Evolutionary conservation across 2,329 filamentous ascomycete genomes (phyloP), one percentile per base, ranked within the genome.

Genomic region (Diaporthe aspalathi): DNA sequence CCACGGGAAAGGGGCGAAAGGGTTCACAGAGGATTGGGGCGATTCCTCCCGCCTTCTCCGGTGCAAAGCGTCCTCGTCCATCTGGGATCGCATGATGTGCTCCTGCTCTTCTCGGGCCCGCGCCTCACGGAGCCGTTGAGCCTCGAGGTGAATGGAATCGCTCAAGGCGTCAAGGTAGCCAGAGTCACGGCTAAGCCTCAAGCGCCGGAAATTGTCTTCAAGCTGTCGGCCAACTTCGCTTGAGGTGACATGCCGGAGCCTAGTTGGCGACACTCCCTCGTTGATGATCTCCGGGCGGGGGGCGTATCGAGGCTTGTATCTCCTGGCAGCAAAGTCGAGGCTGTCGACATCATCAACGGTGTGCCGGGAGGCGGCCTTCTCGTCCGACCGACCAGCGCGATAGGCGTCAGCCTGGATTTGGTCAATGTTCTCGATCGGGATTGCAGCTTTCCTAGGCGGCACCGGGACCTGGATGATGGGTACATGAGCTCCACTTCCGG

Each of bases 161-260:
- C 66, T 35, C 12, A 49, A 22, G 9, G 54, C 72, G 24, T 63
- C 50, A 17, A 56, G 32, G 14, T 65, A 52, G 6, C 22, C 14
- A 6, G 24, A 45, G 20, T 50, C 50, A 9, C n/a, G 43, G 49
- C n/a, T 43, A 24, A 67, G n/a, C n/a, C 43, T 24, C 7, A 49
- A 45, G 43, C 49, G 62, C 16, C 29, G 45, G 32, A 60, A 53
- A 16, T 67, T 22, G 12, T 67, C 47, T 16, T 54, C 43, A 17
- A 70, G 67, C 68, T 72, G 70, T 27, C 67, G 57, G 22, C 27
- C 50, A 29, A 73, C 56, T 52, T 72, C 72, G 40, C 72, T 72
- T 45, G 50, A 16, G 2, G 68, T 52, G 24, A 73, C 63, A 29
- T 60, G 63, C 29, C 72, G 63, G 11, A 68, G 53, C 4, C 38